phyloP scores from a whole-genome alignment of 331 rosid species.

The Dryas integrifolia region DNA sequence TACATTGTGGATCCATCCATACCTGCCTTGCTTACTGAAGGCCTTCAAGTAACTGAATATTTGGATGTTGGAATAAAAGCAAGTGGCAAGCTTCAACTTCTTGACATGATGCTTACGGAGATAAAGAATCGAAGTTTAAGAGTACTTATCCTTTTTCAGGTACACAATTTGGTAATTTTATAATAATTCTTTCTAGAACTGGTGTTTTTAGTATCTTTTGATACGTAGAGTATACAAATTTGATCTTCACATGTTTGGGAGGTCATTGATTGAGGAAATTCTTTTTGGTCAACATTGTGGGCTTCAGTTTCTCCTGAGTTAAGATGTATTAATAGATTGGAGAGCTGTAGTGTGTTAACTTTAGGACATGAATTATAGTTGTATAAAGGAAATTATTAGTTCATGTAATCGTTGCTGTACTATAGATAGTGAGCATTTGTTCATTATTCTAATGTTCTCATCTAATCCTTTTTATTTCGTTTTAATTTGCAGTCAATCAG shows the following conservation, averaged over 20 bases:
- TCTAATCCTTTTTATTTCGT: neutral
- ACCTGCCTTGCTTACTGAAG: conserved; percentile 39
- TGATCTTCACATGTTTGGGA: neutral
- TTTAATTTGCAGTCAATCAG: conserved; percentile 55
- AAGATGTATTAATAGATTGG: too few relatives aligned
- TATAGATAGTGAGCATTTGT: neutral
- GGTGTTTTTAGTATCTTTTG: neutral
- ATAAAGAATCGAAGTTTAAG: conserved; percentile 54
- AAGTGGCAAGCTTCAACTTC: conserved; percentile 89
- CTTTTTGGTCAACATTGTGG: neutral
- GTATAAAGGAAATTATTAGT: too few relatives aligned
- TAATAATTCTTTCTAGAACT: neutral
- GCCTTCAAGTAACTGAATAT: conserved; percentile 40
- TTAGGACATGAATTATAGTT: too few relatives aligned
- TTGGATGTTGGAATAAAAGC: conserved; percentile 67
- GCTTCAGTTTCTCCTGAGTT: too few relatives aligned
- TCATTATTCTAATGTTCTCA: conserved; percentile 15
- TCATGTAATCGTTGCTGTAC: too few relatives aligned
- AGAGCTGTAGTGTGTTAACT: too few relatives aligned
- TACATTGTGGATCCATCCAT: conserved; percentile 47
- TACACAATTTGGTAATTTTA: conserved; percentile 22
- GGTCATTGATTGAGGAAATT: neutral
- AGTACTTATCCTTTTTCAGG: conserved; percentile 80
- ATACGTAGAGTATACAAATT: neutral
- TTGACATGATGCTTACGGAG: conserved; percentile 77